Evolutionary conservation across 1,284 basidiomycete species (phyloP).

Genomic region (Vanrija pseudolonga): DNA sequence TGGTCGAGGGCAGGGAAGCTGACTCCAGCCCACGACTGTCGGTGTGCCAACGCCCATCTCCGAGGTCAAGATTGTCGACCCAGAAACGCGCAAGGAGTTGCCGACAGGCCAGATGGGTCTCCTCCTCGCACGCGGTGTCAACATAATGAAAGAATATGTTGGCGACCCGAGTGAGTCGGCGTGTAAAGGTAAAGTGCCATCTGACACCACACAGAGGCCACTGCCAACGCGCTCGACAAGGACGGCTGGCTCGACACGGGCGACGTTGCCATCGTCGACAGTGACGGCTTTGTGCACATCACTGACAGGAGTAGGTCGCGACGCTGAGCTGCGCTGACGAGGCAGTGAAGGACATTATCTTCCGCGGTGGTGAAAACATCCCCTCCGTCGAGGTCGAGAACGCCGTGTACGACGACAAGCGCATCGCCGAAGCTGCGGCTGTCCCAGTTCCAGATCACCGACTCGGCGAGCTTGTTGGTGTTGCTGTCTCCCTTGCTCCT

Average conservation of each 20-base stretch:
- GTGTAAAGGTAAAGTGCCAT: not conserved
- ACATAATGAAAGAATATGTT: constrained; percentile 43
- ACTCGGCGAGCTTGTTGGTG: constrained; percentile 40
- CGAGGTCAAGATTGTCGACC: constrained; percentile 32
- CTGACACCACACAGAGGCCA: constrained; percentile 20
- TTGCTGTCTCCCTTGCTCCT: constrained; percentile 27
- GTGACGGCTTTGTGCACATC: constrained; percentile 36
- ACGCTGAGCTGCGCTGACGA: not conserved
- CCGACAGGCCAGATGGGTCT: constrained; percentile 27
- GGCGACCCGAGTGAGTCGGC: constrained; percentile 24
- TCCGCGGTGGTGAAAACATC: constrained; percentile 44
- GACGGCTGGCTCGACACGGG: constrained; percentile 42
- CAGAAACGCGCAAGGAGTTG: constrained; percentile 22
- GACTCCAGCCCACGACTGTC: not conserved
- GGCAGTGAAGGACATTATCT: constrained; percentile 38
- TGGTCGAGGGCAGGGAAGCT: constrained; percentile 11
- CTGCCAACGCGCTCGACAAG: constrained; percentile 23
- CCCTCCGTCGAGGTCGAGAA: constrained; percentile 40
- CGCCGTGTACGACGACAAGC: constrained; percentile 31
- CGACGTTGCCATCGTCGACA: constrained; percentile 29
- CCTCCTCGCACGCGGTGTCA: constrained; percentile 32
- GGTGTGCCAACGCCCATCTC: constrained; percentile 36
- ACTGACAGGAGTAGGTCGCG: constrained; percentile 21
- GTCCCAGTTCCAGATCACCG: constrained; percentile 33
- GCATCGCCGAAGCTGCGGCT: constrained; percentile 34